Conservation (phyloP, 768 basidiomycete genomes). For the Phylloporus rhodoxanthus region DNA sequence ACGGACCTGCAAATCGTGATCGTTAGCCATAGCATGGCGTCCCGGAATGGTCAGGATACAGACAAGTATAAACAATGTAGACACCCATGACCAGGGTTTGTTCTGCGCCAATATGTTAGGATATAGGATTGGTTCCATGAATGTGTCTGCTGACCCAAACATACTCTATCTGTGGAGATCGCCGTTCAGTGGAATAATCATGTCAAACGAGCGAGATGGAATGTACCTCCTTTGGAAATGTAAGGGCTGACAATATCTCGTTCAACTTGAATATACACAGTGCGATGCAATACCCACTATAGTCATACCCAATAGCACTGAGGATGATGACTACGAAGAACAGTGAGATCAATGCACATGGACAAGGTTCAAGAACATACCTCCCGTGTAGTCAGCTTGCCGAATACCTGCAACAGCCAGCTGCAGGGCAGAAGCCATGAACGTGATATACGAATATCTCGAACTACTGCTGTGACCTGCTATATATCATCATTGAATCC, state of each 20-base stretch:
- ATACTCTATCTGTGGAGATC: conserved; percentile 2
- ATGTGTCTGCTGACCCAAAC: conserved; percentile 2
- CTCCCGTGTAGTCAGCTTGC: not conserved
- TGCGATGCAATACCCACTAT: not conserved
- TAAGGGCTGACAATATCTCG: not conserved
- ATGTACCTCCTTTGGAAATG: not conserved
- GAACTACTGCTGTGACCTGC: not conserved
- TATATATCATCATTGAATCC: not conserved
- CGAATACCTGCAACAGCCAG: not conserved
- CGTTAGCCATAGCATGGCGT: too few relatives aligned
- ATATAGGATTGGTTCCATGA: not conserved
- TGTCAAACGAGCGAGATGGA: too few relatives aligned
- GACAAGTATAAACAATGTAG: too few relatives aligned
- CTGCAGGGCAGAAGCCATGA: not conserved
- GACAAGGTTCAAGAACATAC: not conserved
- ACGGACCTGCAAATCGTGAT: not conserved
- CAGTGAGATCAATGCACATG: not conserved
- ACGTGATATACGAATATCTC: not conserved
- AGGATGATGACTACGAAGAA: not conserved
- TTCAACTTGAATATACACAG: not conserved
- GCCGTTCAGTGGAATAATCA: not conserved
- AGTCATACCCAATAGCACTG: not conserved
- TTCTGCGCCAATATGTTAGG: not conserved
- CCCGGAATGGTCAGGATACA: not conserved
- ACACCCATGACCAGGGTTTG: conserved; percentile 2